These are phyloP conservation scores for Kwoniella newhampshirensis DNA, from an alignment of 768 basidiomycete species.

Conservation along the genomic window DNA sequence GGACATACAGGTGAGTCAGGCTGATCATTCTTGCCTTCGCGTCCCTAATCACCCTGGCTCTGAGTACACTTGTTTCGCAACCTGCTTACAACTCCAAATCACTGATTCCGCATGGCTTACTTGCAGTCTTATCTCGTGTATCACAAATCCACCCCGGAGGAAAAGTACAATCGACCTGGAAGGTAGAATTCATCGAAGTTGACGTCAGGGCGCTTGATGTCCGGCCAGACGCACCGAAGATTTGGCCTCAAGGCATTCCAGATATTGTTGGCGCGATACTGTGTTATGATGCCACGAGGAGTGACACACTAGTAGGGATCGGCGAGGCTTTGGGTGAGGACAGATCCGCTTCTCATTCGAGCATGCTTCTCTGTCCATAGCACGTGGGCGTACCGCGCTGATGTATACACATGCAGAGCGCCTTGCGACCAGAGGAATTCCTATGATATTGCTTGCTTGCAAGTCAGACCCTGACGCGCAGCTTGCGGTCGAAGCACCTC, in stretches of 20 bases:
- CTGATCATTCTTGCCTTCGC: not conserved
- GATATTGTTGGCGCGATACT: constrained; percentile 74
- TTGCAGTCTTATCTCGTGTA: constrained; percentile 27
- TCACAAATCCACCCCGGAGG: constrained; percentile 41
- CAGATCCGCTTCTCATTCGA: too few relatives aligned
- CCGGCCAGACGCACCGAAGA: constrained; percentile 12
- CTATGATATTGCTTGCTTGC: constrained; percentile 77
- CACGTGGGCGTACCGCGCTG: too few relatives aligned
- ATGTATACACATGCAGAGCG: constrained; percentile 16
- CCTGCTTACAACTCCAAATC: not conserved
- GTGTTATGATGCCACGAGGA: constrained; percentile 75
- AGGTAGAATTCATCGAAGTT: constrained; percentile 46
- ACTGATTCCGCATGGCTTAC: not conserved
- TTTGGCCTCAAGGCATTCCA: constrained; percentile 55
- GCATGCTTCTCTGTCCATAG: too few relatives aligned
- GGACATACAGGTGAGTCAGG: constrained; percentile 36
- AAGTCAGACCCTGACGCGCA: constrained; percentile 69
- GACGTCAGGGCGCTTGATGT: constrained; percentile 50
- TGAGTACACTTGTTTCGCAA: not conserved
- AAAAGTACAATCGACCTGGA: constrained; percentile 33
- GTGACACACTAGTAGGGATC: constrained; percentile 66
- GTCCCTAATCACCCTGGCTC: not conserved
- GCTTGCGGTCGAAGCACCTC: constrained; percentile 48
- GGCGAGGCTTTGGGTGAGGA: constrained; percentile 71
- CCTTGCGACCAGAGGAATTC: constrained; percentile 61